phyloP scores from a whole-genome alignment of 192 early-diverging fungal species.

The Chytriomyces confervae region DNA sequence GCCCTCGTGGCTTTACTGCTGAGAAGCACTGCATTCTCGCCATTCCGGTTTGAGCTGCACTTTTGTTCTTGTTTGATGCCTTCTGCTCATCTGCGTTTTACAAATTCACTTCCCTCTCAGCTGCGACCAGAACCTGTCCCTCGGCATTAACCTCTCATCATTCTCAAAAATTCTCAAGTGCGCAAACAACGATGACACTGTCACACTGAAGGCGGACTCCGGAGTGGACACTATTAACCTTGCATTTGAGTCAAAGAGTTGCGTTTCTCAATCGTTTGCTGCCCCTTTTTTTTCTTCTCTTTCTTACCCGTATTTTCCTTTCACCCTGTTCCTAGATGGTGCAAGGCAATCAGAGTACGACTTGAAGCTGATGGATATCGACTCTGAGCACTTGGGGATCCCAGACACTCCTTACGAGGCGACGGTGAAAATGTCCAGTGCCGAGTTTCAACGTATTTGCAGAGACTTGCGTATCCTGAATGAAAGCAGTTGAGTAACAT shows the following conservation, averaged over 20 bases:
- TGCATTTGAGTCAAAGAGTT: slow-evolving; percentile 60
- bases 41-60: slow-evolving; percentile 39
- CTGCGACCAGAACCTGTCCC: slow-evolving; percentile 87
- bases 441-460: slow-evolving; percentile 91
- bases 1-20: slow-evolving; percentile 88
- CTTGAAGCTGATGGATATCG: slow-evolving; percentile 98
- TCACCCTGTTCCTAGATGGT: slow-evolving; percentile 20
- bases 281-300: background rate
- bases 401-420: slow-evolving; percentile 95
- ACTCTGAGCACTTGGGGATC: slow-evolving; percentile 93
- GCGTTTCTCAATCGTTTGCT: slow-evolving; percentile 28
- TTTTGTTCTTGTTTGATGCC: background rate
- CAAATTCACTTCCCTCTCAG: background rate
- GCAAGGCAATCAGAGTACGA: slow-evolving; percentile 84
- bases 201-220: slow-evolving; percentile 91
- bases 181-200: slow-evolving; percentile 81
- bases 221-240: slow-evolving; percentile 81
- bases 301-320: background rate
- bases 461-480: slow-evolving; percentile 83
- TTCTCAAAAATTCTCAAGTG: slow-evolving; percentile 94
- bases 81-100: slow-evolving; percentile 54
- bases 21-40: slow-evolving; percentile 70
- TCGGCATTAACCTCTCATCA: slow-evolving; percentile 87
- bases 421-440: slow-evolving; percentile 83
- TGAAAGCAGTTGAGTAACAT: slow-evolving; percentile 70